A percentile compares a stretch with the other conserved stretches of the same genome.
phyloP scores from a whole-genome alignment of 257 asterid genomes.

The Cruciata laevipes region DNA sequence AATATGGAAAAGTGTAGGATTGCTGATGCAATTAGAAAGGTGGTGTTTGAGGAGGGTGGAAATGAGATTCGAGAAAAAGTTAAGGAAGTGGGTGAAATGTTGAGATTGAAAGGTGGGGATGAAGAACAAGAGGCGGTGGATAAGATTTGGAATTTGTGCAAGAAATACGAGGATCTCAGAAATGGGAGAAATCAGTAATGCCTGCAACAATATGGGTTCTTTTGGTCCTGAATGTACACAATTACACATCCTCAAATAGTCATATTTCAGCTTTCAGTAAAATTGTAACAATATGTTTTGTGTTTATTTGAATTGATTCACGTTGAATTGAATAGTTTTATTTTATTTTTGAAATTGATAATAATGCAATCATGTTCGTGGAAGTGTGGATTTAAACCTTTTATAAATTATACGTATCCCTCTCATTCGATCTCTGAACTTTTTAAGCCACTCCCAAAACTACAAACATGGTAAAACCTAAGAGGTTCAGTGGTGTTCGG shows the following conservation, averaged over 20 bases:
- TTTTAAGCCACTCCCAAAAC: too few species aligned
- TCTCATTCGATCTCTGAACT: neutral
- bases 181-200: too few species aligned
- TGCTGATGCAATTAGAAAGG: constrained; percentile 3
- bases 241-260: too few species aligned
- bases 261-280: too few species aligned
- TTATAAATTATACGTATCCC: neutral
- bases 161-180: neutral
- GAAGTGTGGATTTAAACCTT: too few species aligned
- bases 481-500: constrained; percentile 80
- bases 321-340: too few species aligned
- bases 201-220: too few species aligned
- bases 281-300: too few species aligned
- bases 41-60: neutral
- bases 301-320: too few species aligned
- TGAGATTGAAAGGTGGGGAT: constrained; percentile 7
- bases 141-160: constrained; percentile 7
- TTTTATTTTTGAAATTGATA: too few species aligned
- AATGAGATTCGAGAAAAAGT: constrained; percentile 7
- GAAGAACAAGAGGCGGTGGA: constrained; percentile 3
- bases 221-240: too few species aligned
- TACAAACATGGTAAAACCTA: constrained; percentile 50
- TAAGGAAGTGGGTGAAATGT: neutral
- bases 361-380: too few species aligned
- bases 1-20: neutral